Conservation (phyloP, 2,329 filamentous ascomycete species). For the Ophiobolus disseminans region DNA sequence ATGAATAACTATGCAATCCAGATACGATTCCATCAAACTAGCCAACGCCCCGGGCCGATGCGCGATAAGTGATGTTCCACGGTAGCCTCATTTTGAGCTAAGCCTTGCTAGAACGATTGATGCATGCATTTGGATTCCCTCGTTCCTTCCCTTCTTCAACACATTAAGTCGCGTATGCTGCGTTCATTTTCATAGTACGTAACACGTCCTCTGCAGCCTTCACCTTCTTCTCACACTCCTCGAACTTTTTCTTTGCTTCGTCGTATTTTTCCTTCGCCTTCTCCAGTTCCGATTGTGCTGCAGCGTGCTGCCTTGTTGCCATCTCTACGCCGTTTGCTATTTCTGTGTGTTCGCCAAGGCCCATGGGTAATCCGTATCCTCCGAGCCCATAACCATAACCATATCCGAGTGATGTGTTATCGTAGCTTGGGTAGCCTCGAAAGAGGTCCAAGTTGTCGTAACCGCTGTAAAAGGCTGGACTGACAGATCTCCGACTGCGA, state of each 20-base stretch:
- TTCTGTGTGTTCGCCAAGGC: neutral
- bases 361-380: neutral
- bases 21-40: too few relatives aligned
- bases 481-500: neutral
- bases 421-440: neutral
- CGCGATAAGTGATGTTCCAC: too few relatives aligned
- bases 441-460: neutral
- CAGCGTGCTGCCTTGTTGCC: slow-evolving; percentile 23
- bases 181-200: slow-evolving; percentile 8
- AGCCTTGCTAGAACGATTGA: too few relatives aligned
- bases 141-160: neutral
- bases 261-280: slow-evolving; percentile 21
- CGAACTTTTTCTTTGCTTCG: slow-evolving; percentile 24
- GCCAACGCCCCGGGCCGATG: too few relatives aligned
- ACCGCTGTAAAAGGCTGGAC: neutral
- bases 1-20: too few relatives aligned
- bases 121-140: neutral
- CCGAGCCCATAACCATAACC: neutral
- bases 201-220: slow-evolving; percentile 18
- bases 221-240: slow-evolving; percentile 24
- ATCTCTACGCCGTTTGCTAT: slow-evolving; percentile 14
- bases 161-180: slow-evolving; percentile 1
- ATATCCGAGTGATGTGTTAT: neutral
- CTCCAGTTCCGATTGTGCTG: slow-evolving; percentile 16
- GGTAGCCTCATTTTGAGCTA: too few relatives aligned